phyloP scores from a whole-genome alignment of 1,139 yeast species.

The Kluyveromyces sp. region DNA sequence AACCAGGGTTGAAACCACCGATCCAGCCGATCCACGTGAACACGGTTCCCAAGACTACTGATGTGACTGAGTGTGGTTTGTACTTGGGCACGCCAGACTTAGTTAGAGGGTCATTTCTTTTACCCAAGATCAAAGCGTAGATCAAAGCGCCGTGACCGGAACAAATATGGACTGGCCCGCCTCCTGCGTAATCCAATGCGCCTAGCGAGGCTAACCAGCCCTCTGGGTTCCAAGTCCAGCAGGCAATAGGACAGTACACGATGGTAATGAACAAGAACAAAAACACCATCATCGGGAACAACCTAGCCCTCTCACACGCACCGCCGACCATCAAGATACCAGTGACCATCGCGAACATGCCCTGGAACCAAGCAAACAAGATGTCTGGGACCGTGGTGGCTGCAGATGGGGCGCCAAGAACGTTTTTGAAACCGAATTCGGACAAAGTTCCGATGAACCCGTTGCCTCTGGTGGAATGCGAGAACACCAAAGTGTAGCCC shows the following conservation, averaged over 20 bases:
- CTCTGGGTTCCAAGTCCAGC: constrained; percentile 92
- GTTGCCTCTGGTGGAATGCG: constrained; percentile 55
- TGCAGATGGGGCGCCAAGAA: constrained; percentile 71
- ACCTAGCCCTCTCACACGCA: constrained; percentile 94
- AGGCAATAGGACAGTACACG: constrained; percentile 90
- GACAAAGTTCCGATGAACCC: constrained; percentile 70
- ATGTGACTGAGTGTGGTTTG: constrained; percentile 85
- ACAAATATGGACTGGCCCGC: constrained; percentile 94
- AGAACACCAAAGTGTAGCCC: constrained; percentile 88
- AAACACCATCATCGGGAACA: constrained; percentile 93
- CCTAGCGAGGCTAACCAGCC: constrained; percentile 88
- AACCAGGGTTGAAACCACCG: constrained; percentile 89
- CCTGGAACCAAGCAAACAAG: constrained; percentile 82
- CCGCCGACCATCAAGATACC: constrained; percentile 95
- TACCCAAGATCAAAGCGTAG: constrained; percentile 84
- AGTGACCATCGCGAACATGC: constrained; percentile 91
- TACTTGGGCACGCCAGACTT: constrained; percentile 69
- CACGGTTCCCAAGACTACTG: constrained; percentile 87
- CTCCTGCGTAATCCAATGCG: constrained; percentile 93
- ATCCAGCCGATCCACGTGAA: constrained; percentile 98
- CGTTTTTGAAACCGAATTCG: constrained; percentile 73
- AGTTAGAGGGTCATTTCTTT: constrained; percentile 78
- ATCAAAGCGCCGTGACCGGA: constrained; percentile 95
- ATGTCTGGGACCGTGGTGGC: constrained; percentile 74
- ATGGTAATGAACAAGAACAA: constrained; percentile 92